These are phyloP conservation scores for Boletus subluridellus DNA, from an alignment of 1,284 basidiomycete species.

Conservation along the genomic window DNA sequence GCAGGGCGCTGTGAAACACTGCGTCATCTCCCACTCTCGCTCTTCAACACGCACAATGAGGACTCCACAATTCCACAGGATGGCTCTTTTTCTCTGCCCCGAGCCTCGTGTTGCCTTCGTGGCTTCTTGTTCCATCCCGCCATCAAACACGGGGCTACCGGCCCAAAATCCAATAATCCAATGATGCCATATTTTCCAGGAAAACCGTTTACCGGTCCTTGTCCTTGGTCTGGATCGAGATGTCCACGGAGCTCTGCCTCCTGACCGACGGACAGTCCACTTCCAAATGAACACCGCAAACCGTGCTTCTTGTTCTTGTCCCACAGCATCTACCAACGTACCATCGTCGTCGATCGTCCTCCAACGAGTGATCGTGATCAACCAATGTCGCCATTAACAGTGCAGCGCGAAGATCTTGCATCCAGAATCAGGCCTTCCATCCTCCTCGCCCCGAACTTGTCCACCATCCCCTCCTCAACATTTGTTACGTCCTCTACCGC, in stretches of 20 bases:
- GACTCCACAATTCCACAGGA: conserved; percentile 12
- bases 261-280: conserved; percentile 7
- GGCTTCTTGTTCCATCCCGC: background rate
- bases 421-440: conserved; percentile 14
- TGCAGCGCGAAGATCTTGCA: background rate
- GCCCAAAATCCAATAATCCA: too few relatives aligned
- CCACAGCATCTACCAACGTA: conserved; percentile 10
- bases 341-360: background rate
- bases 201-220: background rate
- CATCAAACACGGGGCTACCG: background rate
- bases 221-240: conserved; percentile 21
- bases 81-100: conserved; percentile 2
- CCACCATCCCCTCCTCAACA: conserved; percentile 29
- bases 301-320: conserved; percentile 8
- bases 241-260: conserved; percentile 3
- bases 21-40: background rate
- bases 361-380: conserved; percentile 7
- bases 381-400: conserved; percentile 14
- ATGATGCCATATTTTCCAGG: background rate
- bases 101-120: conserved; percentile 1
- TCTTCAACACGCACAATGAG: background rate
- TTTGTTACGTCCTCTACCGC: conserved; percentile 25
- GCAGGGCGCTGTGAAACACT: background rate
- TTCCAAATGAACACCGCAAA: conserved; percentile 25
- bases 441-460: conserved; percentile 22